These are phyloP conservation scores for Candida railenensis DNA, from an alignment of 805 yeast genomes.

Conservation along the genomic window DNA sequence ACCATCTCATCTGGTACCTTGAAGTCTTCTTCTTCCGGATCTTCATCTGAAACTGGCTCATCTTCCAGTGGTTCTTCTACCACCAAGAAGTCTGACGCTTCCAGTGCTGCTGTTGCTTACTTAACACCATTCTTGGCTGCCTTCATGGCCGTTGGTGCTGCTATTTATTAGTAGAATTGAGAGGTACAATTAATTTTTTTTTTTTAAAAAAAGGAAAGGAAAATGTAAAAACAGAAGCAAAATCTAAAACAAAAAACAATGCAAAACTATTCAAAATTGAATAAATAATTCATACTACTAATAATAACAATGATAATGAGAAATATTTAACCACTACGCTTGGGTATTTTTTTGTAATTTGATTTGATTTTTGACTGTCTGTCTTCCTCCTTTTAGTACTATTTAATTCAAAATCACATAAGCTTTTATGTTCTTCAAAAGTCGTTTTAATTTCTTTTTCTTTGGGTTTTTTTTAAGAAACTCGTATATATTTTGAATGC, in stretches of 20 bases:
- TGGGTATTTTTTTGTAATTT: neutral
- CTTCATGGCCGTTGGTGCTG: slow-evolving; percentile 38
- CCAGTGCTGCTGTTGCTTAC: slow-evolving; percentile 20
- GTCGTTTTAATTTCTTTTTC: neutral
- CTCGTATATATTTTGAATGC: neutral
- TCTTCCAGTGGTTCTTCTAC: slow-evolving; percentile 15
- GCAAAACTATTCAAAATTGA: neutral
- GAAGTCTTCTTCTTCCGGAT: slow-evolving; percentile 29
- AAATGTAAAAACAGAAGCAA: no score
- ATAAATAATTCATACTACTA: neutral
- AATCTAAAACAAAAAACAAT: neutral
- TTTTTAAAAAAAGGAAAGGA: neutral
- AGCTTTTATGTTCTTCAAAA: neutral
- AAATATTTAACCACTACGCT: neutral
- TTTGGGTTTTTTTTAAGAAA: neutral
- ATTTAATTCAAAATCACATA: neutral
- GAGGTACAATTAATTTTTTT: no score
- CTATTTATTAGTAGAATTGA: slow-evolving; percentile 24
- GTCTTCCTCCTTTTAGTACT: neutral
- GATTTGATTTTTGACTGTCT: neutral
- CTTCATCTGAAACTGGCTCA: slow-evolving; percentile 18
- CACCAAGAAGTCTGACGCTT: slow-evolving; percentile 24
- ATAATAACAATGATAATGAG: neutral
- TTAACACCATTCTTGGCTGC: slow-evolving; percentile 29
- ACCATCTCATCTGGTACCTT: slow-evolving; percentile 45